Evolutionary conservation across 2,329 filamentous ascomycete species (phyloP).

Genomic region (Clonostachys sp.): DNA sequence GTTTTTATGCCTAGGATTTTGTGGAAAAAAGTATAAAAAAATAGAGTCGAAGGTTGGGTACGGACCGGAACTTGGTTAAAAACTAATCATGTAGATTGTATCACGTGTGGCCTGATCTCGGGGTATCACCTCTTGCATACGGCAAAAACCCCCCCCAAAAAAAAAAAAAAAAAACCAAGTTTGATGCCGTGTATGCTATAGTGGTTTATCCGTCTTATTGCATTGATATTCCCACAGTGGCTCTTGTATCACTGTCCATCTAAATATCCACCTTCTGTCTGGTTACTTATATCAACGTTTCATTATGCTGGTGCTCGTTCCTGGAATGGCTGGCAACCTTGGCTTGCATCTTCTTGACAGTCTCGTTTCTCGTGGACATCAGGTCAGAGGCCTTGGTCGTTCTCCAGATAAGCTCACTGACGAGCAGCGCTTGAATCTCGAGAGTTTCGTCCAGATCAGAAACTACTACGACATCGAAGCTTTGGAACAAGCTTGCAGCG

Average conservation of each 20-base stretch:
- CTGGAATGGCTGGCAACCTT: constrained; percentile 25
- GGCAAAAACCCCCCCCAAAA: too few species aligned
- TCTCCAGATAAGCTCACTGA: constrained; percentile 17
- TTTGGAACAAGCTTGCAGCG: constrained; percentile 19
- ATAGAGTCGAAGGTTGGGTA: too few species aligned
- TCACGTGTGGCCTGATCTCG: too few species aligned
- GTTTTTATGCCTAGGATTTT: too few species aligned
- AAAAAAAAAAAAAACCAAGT: not conserved
- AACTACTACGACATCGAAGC: constrained; percentile 21
- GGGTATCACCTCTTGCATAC: too few species aligned
- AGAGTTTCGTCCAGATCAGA: constrained; percentile 15
- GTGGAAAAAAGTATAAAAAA: too few species aligned
- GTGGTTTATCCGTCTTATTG: not conserved
- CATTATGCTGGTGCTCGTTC: constrained; percentile 27
- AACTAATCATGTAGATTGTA: too few species aligned
- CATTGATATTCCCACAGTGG: not conserved
- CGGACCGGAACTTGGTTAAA: too few species aligned
- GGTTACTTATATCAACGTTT: not conserved
- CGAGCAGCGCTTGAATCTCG: constrained; percentile 9
- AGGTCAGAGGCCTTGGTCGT: constrained; percentile 24
- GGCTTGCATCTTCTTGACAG: constrained; percentile 18
- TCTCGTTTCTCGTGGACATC: constrained; percentile 17
- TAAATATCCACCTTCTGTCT: not conserved
- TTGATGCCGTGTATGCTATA: not conserved
- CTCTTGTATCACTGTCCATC: not conserved